Evolutionary conservation across 805 yeast genomes (phyloP).

Genomic region (Torulaspora franciscae): DNA sequence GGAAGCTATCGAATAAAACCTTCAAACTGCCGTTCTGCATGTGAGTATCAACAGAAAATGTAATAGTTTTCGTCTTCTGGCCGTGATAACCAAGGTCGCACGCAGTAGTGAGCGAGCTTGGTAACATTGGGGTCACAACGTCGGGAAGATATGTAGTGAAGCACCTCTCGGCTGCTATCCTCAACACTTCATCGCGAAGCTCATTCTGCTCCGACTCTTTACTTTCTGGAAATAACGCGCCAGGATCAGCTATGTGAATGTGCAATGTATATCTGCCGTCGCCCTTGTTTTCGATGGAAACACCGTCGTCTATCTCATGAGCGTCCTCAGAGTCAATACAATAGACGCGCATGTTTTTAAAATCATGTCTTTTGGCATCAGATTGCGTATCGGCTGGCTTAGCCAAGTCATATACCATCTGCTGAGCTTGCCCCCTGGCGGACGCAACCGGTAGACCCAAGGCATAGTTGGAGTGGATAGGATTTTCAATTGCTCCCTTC

Average conservation of each 20-base stretch:
- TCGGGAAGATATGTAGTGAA: constrained; percentile 73
- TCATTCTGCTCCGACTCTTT: constrained; percentile 22
- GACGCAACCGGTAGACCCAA: constrained; percentile 46
- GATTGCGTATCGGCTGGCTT: constrained; percentile 1
- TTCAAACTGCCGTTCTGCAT: constrained; percentile 29
- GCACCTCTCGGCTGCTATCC: constrained; percentile 56
- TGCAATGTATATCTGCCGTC: constrained; percentile 43
- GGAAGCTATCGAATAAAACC: constrained; percentile 25
- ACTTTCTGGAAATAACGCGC: constrained; percentile 48
- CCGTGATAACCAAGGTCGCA: constrained; percentile 49
- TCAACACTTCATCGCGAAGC: constrained; percentile 37
- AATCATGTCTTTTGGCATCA: constrained; percentile 37
- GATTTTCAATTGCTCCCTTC: constrained; percentile 38
- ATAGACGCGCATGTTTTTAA: constrained; percentile 50
- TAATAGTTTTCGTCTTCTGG: constrained; percentile 44
- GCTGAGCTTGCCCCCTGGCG: constrained; percentile 41
- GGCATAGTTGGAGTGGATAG: constrained; percentile 47
- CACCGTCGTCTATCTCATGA: constrained; percentile 91
- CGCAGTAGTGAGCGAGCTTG: constrained; percentile 45
- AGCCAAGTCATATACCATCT: constrained; percentile 33
- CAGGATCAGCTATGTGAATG: constrained; percentile 84
- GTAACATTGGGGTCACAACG: constrained; percentile 63
- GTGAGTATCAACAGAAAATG: constrained; percentile 39
- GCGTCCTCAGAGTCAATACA: constrained; percentile 82
- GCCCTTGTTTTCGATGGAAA: constrained; percentile 47